phyloP scores from a whole-genome alignment of 2,329 filamentous ascomycete species.

The Alternaria sp. region DNA sequence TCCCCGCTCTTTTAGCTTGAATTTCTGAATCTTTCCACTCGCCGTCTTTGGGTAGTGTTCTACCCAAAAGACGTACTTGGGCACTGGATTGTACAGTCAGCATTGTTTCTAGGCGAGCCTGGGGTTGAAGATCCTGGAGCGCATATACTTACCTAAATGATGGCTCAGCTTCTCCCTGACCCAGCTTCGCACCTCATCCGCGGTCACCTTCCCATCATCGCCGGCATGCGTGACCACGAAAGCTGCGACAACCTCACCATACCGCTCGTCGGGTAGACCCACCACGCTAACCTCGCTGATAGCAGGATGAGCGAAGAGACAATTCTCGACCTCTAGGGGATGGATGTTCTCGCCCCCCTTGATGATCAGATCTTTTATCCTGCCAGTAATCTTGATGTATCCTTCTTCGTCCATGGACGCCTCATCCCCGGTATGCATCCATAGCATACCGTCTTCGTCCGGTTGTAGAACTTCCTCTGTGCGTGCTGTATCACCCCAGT shows the following conservation, averaged over 20 bases:
- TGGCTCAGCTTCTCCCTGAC: constrained; percentile 74
- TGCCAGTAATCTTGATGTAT: constrained; percentile 85
- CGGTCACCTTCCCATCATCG: constrained; percentile 52
- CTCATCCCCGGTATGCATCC: constrained; percentile 95
- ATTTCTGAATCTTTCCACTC: constrained; percentile 97
- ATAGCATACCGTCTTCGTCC: constrained; percentile 65
- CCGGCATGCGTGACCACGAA: constrained; percentile 69
- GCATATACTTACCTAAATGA: constrained; percentile 63
- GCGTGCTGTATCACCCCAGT: constrained; percentile 75
- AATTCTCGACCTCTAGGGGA: constrained; percentile 91
- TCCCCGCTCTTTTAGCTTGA: constrained; percentile 75
- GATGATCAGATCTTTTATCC: constrained; percentile 96
- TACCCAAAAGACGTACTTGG: constrained; percentile 88
- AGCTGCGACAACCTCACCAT: constrained; percentile 86
- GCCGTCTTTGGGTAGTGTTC: constrained; percentile 91
- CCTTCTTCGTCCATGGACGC: constrained; percentile 82
- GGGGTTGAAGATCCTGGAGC: too few species aligned
- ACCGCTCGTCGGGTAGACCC: constrained; percentile 78
- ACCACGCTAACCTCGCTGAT: constrained; percentile 82
- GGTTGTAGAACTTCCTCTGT: constrained; percentile 73
- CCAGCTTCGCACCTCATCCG: constrained; percentile 71
- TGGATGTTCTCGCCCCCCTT: constrained; percentile 95
- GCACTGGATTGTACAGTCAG: constrained; percentile 52
- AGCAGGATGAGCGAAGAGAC: constrained; percentile 72
- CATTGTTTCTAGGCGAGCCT: background rate